phyloP scores from a whole-genome alignment of 192 early-diverging fungal genomes.

The Entomortierella parvispora region DNA sequence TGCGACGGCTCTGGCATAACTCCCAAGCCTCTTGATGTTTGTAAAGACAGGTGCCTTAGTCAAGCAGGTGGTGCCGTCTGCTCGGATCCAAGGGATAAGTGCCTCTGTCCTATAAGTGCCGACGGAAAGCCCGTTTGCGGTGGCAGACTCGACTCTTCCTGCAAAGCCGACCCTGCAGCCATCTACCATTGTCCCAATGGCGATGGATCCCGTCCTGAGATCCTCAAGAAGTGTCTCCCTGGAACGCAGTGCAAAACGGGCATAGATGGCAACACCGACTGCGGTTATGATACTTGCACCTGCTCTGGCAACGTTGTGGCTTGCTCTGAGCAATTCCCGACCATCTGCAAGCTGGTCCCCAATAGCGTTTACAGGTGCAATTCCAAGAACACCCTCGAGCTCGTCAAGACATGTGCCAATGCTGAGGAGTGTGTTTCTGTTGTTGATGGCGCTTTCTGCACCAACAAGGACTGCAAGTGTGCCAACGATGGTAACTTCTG shows the following conservation, averaged over 20 bases:
- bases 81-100: too few species aligned
- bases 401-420: neutral
- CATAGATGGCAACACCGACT: neutral
- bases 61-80: too few species aligned
- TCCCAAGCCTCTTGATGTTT: too few species aligned
- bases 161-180: neutral
- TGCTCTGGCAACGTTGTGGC: neutral
- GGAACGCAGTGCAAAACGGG: too few species aligned
- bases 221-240: neutral
- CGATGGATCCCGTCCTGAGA: neutral
- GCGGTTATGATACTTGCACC: neutral
- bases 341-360: neutral
- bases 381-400: neutral
- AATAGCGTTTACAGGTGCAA: conserved; percentile 1
- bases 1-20: too few species aligned
- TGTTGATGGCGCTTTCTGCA: too few species aligned
- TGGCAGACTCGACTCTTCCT: neutral
- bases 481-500: too few species aligned
- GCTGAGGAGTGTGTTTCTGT: too few species aligned
- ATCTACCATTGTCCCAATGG: neutral
- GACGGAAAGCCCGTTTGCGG: conserved; percentile 3
- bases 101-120: neutral
- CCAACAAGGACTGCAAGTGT: too few species aligned
- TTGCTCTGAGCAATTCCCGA: neutral
- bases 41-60: too few species aligned